phyloP scores from a whole-genome alignment of 1,284 basidiomycete genomes.

The Malassezia obtusa region DNA sequence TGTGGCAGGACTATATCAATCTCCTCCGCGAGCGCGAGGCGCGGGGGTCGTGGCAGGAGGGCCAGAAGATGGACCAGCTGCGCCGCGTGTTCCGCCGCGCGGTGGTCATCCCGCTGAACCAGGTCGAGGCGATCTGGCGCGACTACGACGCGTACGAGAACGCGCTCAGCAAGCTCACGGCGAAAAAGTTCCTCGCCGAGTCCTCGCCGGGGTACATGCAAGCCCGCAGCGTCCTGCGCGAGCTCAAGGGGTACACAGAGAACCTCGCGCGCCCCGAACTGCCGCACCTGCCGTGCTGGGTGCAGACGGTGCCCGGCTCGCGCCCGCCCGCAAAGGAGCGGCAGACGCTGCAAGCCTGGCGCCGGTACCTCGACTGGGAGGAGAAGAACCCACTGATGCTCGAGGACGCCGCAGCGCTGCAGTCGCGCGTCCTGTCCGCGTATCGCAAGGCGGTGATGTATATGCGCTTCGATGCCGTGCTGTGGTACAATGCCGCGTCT shows the following conservation, averaged over 20 bases:
- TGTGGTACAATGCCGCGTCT: slow-evolving; percentile 86
- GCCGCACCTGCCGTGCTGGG: slow-evolving; percentile 35
- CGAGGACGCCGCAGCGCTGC: slow-evolving; percentile 61
- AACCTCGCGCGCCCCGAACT: slow-evolving; percentile 31
- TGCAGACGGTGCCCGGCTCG: neutral
- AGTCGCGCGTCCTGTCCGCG: slow-evolving; percentile 66
- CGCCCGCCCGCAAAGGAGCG: slow-evolving; percentile 54
- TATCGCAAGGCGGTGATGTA: slow-evolving; percentile 77
- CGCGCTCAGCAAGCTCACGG: slow-evolving; percentile 78
- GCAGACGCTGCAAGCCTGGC: slow-evolving; percentile 71
- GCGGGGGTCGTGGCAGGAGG: slow-evolving; percentile 66
- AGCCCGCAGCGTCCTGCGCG: slow-evolving; percentile 75
- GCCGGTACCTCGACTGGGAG: slow-evolving; percentile 87
- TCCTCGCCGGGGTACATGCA: slow-evolving; percentile 82
- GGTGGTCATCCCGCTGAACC: slow-evolving; percentile 83
- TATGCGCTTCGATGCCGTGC: slow-evolving; percentile 88
- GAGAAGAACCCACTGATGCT: slow-evolving; percentile 85
- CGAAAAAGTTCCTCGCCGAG: slow-evolving; percentile 85
- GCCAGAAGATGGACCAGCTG: slow-evolving; percentile 86
- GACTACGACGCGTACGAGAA: slow-evolving; percentile 91
- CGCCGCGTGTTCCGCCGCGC: slow-evolving; percentile 87
- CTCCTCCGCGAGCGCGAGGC: slow-evolving; percentile 67
- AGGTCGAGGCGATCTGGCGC: slow-evolving; percentile 86
- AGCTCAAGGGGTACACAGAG: slow-evolving; percentile 60
- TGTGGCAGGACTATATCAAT: slow-evolving; percentile 63